A percentile compares a stretch with the other conserved stretches of the same genome.
These are phyloP conservation scores for Cladosporium sp. DNA, from an alignment of 2,329 filamentous ascomycete genomes.

Conservation along the genomic window DNA sequence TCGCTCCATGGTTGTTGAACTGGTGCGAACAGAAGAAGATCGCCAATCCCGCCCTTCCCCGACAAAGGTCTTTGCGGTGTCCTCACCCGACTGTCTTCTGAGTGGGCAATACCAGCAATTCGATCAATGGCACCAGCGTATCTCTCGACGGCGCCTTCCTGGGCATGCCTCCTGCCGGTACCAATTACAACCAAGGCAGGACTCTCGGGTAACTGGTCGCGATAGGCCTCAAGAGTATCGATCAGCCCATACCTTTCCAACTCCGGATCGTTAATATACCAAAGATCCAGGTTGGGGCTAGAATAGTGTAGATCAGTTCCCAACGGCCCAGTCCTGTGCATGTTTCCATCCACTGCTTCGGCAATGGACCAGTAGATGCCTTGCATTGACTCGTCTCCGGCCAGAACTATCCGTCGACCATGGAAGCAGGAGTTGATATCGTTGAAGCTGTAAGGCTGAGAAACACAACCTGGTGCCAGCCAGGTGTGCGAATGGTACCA, in stretches of 20 bases:
- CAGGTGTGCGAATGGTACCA: constrained; percentile 52
- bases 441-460: constrained; percentile 51
- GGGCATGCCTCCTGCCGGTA: constrained; percentile 53
- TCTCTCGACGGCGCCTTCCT: constrained; percentile 41
- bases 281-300: constrained; percentile 44
- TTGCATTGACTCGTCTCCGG: constrained; percentile 57
- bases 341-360: constrained; percentile 42
- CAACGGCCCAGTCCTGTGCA: constrained; percentile 35
- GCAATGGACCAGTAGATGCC: constrained; percentile 58
- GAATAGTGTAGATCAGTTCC: constrained; percentile 42
- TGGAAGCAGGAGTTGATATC: constrained; percentile 53
- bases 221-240: constrained; percentile 39
- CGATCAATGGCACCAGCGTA: constrained; percentile 47
- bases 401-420: constrained; percentile 52
- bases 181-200: constrained; percentile 51
- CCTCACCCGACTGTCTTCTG: constrained; percentile 11
- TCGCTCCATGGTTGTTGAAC: constrained; percentile 44
- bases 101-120: constrained; percentile 32
- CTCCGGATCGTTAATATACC: constrained; percentile 62
- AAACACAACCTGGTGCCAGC: constrained; percentile 58
- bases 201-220: constrained; percentile 18
- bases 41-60: constrained; percentile 19
- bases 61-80: constrained; percentile 17
- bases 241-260: constrained; percentile 49
- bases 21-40: constrained; percentile 42